These are phyloP conservation scores for Venturia carpophila DNA, from an alignment of 2,329 filamentous ascomycete genomes.

Conservation along the genomic window DNA sequence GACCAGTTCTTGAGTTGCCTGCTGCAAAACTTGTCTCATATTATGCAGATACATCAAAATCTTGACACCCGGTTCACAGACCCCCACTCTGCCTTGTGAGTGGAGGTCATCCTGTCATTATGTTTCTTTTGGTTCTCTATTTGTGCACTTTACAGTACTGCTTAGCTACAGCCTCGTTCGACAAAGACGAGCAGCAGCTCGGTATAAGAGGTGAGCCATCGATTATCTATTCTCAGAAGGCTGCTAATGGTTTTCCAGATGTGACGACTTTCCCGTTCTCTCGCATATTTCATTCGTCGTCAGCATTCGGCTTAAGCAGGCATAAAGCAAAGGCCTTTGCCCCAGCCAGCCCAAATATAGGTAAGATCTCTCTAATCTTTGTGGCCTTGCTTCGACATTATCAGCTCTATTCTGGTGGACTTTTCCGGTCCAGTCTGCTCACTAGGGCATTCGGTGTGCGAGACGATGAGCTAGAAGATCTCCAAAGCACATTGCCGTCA, in stretches of 20 bases:
- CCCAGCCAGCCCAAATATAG: conserved; percentile 9
- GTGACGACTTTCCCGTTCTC: background rate
- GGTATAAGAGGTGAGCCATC: background rate
- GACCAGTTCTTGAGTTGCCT: too few species aligned
- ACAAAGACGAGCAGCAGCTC: background rate
- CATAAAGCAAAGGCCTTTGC: background rate
- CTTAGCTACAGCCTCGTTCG: background rate
- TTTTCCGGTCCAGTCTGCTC: background rate
- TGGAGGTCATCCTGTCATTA: too few species aligned
- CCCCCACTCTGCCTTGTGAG: too few species aligned
- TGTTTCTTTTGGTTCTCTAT: too few species aligned
- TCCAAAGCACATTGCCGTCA: background rate
- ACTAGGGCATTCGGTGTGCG: background rate
- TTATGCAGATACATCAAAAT: too few species aligned
- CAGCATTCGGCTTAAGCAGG: background rate
- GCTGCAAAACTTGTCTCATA: too few species aligned
- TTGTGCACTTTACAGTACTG: too few species aligned
- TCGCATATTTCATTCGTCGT: background rate
- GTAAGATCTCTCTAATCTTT: background rate
- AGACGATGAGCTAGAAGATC: background rate
- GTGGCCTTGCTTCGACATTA: background rate
- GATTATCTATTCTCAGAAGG: background rate
- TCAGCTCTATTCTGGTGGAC: background rate
- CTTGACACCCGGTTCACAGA: too few species aligned
- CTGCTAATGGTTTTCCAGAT: background rate